These are phyloP conservation scores for Hanseniaspora sp. DNA, from an alignment of 1,139 yeast genomes.

Conservation along the genomic window DNA sequence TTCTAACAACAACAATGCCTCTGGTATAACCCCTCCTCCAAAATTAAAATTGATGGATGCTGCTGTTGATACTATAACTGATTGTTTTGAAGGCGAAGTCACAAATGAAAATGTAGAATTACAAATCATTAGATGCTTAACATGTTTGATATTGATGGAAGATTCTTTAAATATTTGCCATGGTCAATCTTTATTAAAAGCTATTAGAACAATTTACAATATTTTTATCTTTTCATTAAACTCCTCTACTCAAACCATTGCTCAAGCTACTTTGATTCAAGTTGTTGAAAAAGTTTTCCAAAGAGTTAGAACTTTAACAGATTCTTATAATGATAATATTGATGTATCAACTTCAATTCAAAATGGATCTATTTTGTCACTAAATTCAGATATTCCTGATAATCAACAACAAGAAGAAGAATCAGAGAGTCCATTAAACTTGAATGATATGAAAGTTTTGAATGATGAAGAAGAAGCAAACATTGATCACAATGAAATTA, in stretches of 20 bases:
- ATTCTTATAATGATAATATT: conserved; percentile 1
- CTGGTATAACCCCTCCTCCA: conserved; percentile 41
- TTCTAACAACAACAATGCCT: conserved; percentile 27
- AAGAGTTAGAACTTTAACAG: conserved; percentile 37
- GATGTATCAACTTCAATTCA: conserved; percentile 7
- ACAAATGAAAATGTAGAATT: conserved; percentile 81
- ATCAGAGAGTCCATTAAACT: conserved; percentile 37
- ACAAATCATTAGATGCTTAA: conserved; percentile 83
- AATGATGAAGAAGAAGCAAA: conserved; percentile 48
- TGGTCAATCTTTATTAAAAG: conserved; percentile 78
- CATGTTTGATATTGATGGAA: conserved; percentile 73
- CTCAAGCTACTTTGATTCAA: conserved; percentile 90
- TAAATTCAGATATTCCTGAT: conserved; percentile 7
- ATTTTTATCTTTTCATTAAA: conserved; percentile 76
- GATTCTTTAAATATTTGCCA: conserved; percentile 62
- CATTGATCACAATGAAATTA: conserved; percentile 37
- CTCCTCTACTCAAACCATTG: conserved; percentile 79
- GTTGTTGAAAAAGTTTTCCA: conserved; percentile 78
- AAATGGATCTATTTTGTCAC: conserved; percentile 7
- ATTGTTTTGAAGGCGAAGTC: conserved; percentile 83
- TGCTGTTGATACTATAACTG: conserved; percentile 73
- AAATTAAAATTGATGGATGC: conserved; percentile 61
- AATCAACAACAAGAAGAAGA: neutral
- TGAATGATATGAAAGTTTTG: conserved; percentile 46
- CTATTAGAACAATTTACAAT: conserved; percentile 85